Conservation (phyloP, 2,329 filamentous ascomycete species). For the Coleophoma crateriformis region DNA sequence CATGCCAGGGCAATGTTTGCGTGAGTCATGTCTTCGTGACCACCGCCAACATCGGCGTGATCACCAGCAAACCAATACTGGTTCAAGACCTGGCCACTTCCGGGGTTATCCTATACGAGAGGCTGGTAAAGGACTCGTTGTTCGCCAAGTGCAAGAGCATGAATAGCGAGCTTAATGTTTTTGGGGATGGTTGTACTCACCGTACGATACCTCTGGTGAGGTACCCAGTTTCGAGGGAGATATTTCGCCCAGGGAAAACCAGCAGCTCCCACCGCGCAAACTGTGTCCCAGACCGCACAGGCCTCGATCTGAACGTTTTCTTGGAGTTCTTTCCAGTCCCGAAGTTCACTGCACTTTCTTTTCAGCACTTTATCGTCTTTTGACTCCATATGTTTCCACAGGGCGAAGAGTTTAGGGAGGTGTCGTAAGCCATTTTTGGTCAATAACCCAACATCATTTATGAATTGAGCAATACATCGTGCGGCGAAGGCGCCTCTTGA, state of each 20-base stretch:
- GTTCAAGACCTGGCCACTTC: slow-evolving; percentile 24
- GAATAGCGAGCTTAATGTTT: slow-evolving; percentile 40
- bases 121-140: slow-evolving; percentile 32
- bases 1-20: slow-evolving; percentile 40
- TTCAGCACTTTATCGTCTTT: too few relatives aligned
- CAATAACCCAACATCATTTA: slow-evolving; percentile 32
- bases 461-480: slow-evolving; percentile 28
- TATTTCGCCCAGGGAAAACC: too few relatives aligned
- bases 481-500: slow-evolving; percentile 35
- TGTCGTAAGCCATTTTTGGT: slow-evolving; percentile 34
- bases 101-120: slow-evolving; percentile 28
- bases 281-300: too few relatives aligned
- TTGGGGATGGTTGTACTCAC: slow-evolving; percentile 19
- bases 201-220: too few relatives aligned
- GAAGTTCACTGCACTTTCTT: neutral
- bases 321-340: slow-evolving; percentile 27
- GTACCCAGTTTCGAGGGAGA: too few relatives aligned
- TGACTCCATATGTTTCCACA: too few relatives aligned
- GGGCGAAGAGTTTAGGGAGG: slow-evolving; percentile 31
- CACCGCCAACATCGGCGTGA: slow-evolving; percentile 42
- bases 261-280: too few relatives aligned
- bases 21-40: slow-evolving; percentile 36
- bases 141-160: slow-evolving; percentile 43
- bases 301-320: neutral
- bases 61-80: slow-evolving; percentile 40